Conservation (phyloP, 2,329 filamentous ascomycete species). For the Diaporthe vexans region DNA sequence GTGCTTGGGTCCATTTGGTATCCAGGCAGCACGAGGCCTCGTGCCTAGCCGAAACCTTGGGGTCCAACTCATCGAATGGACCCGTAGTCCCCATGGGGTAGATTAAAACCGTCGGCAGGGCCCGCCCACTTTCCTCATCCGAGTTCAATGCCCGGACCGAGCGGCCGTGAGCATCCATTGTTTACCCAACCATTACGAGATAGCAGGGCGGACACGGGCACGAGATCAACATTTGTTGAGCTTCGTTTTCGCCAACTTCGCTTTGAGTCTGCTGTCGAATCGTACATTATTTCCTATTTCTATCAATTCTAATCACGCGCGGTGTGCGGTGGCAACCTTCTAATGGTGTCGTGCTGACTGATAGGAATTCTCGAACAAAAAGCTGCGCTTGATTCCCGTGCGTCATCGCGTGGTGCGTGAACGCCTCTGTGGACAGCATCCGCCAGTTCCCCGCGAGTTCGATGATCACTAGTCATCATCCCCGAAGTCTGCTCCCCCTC, state of each 20-base stretch:
- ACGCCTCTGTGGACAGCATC: not conserved
- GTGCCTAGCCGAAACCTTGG: slow-evolving; percentile 31
- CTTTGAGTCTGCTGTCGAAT: not conserved
- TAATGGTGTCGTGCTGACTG: slow-evolving; percentile 22
- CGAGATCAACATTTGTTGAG: not conserved
- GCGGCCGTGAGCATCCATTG: not conserved
- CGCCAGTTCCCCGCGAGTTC: not conserved
- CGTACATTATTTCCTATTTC: not conserved
- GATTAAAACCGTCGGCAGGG: not conserved
- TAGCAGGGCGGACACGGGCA: not conserved
- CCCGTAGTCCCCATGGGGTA: slow-evolving; percentile 33
- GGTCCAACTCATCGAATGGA: slow-evolving; percentile 10
- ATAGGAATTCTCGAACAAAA: too few relatives aligned
- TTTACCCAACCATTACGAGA: slow-evolving; percentile 19
- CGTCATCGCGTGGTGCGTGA: not conserved
- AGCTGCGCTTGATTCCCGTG: not conserved
- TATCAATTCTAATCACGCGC: not conserved
- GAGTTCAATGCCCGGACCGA: slow-evolving; percentile 11
- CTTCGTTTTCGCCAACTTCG: not conserved
- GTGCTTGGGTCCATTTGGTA: not conserved
- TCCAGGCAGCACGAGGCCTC: slow-evolving; percentile 20
- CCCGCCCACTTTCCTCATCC: slow-evolving; percentile 9
- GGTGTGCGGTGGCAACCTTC: not conserved
- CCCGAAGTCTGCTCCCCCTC: slow-evolving; percentile 32
- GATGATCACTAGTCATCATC: slow-evolving; percentile 26